These are phyloP conservation scores for Sungouiella thailandica DNA, from an alignment of 805 yeast genomes.

Conservation along the genomic window DNA sequence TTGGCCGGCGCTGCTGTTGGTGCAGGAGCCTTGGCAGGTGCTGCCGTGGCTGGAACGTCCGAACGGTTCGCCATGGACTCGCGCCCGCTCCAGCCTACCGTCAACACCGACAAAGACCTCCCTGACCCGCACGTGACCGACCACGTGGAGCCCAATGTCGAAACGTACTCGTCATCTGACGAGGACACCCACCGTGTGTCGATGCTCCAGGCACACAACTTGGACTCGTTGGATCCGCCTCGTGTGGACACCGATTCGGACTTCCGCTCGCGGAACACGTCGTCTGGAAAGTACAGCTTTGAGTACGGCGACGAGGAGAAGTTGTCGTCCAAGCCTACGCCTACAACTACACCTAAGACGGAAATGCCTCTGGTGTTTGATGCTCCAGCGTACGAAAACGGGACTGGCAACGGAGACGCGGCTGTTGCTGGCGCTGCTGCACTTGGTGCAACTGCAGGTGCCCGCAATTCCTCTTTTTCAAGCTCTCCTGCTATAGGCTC, in stretches of 20 bases:
- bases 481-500: no score
- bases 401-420: neutral
- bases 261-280: conserved; percentile 11
- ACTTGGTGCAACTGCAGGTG: no score
- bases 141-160: conserved; percentile 31
- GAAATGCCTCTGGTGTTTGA: no score
- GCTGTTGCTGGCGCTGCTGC: neutral
- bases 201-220: conserved; percentile 30
- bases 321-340: conserved; percentile 21
- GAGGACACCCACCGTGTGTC: conserved; percentile 27
- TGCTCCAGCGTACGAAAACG: neutral
- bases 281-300: conserved; percentile 30
- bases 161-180: conserved; percentile 28
- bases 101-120: conserved; percentile 3
- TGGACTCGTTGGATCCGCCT: conserved; percentile 18
- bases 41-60: neutral
- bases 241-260: conserved; percentile 13
- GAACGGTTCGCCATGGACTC: neutral
- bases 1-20: no score
- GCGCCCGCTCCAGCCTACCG: neutral
- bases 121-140: neutral
- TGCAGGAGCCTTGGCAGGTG: no score
- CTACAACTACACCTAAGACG: no score
- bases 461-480: no score
- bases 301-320: conserved; percentile 37